Conservation (phyloP, 1,139 yeast species). For the Citeromyces siamensis region DNA sequence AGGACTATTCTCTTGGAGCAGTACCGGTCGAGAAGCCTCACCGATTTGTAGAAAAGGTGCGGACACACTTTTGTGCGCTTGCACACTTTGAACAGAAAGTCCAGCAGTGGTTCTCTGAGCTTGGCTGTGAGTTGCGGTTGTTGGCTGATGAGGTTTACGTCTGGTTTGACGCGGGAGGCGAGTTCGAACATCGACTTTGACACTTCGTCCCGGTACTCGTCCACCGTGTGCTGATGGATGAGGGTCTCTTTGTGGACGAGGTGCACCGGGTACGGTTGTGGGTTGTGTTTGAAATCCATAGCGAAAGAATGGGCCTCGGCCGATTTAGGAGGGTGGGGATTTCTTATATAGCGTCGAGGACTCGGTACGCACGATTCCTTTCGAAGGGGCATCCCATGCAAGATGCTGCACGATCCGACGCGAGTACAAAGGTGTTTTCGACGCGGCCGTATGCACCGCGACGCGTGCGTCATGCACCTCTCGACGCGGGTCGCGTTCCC, state of each 20-base stretch:
- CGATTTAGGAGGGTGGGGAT: not conserved
- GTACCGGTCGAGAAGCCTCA: conserved; percentile 50
- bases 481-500: too few relatives aligned
- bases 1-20: conserved; percentile 53
- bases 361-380: too few relatives aligned
- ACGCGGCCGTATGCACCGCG: too few relatives aligned
- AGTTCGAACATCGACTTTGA: conserved; percentile 26
- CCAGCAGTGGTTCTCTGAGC: conserved; percentile 37
- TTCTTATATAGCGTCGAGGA: conserved; percentile 2
- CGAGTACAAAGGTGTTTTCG: too few relatives aligned
- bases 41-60: conserved; percentile 47
- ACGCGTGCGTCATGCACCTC: too few relatives aligned
- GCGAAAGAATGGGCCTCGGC: too few relatives aligned
- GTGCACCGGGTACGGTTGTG: conserved; percentile 31
- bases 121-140: conserved; percentile 50
- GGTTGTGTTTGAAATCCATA: too few relatives aligned
- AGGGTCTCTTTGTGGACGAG: conserved; percentile 37
- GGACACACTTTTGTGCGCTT: conserved; percentile 45
- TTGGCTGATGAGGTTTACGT: conserved; percentile 39
- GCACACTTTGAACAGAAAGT: conserved; percentile 47
- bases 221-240: conserved; percentile 30
- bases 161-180: conserved; percentile 30
- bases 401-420: too few relatives aligned
- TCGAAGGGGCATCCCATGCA: too few relatives aligned
- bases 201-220: conserved; percentile 43